phyloP scores from a whole-genome alignment of 2,329 filamentous ascomycete species.

The Leptosphaerulina australis region DNA sequence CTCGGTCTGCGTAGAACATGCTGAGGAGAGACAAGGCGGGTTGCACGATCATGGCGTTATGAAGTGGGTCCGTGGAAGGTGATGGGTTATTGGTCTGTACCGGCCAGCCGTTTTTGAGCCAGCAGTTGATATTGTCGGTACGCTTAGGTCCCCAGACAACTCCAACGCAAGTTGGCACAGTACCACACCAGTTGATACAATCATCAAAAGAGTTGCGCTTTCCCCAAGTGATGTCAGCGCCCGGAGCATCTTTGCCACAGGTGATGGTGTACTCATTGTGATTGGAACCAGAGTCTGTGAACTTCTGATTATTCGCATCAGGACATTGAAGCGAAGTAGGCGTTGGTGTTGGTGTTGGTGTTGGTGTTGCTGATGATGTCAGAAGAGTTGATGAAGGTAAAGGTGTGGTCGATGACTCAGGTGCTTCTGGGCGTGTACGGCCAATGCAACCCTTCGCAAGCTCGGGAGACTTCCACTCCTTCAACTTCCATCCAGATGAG shows the following conservation, averaged over 20 bases:
- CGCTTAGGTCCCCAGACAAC: slow-evolving; percentile 2
- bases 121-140: slow-evolving; percentile 4
- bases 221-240: slow-evolving; percentile 5
- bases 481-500: slow-evolving; percentile 8
- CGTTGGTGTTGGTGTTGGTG: slow-evolving; percentile 1
- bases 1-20: slow-evolving; percentile 14
- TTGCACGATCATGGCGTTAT: slow-evolving; percentile 7
- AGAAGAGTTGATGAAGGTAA: not conserved
- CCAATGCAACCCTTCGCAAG: slow-evolving; percentile 15
- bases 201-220: not conserved
- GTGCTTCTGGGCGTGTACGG: slow-evolving; percentile 2
- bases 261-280: slow-evolving; percentile 9
- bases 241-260: slow-evolving; percentile 6
- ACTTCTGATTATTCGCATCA: slow-evolving; percentile 1
- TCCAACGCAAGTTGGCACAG: slow-evolving; percentile 3
- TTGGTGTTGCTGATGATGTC: not conserved
- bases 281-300: slow-evolving; percentile 3
- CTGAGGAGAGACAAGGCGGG: slow-evolving; percentile 4
- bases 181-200: slow-evolving; percentile 15
- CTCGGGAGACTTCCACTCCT: slow-evolving; percentile 4
- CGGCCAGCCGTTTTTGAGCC: slow-evolving; percentile 9
- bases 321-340: slow-evolving; percentile 1
- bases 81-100: not conserved
- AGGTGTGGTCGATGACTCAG: slow-evolving; percentile 1
- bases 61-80: slow-evolving; percentile 3